These are phyloP conservation scores for Pyrus pyrifolia DNA, from an alignment of 306 rosid genomes.

Conservation along the genomic window DNA sequence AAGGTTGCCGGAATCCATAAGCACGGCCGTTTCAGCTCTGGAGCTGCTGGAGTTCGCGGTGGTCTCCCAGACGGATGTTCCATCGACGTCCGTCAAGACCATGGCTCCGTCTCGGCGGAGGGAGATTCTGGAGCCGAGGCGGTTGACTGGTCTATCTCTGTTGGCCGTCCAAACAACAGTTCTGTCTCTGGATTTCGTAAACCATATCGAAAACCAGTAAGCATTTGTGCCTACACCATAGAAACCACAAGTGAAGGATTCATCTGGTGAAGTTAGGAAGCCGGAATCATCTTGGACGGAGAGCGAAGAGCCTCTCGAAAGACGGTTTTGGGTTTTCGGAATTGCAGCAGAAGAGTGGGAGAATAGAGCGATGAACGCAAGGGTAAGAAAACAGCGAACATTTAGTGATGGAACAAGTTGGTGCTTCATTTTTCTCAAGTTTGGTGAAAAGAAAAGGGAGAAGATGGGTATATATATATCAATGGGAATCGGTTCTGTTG, in stretches of 20 bases:
- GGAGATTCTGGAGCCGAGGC: no score
- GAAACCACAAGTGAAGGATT: no score
- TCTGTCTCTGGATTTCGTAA: background rate
- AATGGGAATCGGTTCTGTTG: no score
- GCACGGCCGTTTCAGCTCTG: background rate
- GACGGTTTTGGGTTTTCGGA: no score
- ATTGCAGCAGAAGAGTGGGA: background rate
- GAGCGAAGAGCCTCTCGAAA: no score
- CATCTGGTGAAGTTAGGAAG: no score
- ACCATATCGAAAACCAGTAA: no score
- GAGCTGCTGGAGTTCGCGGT: background rate
- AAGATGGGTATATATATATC: no score
- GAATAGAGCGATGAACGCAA: background rate
- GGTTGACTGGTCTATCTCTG: background rate
- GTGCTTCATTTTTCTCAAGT: background rate
- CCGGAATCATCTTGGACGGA: fast-evolving
- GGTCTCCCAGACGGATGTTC: constrained; percentile 3
- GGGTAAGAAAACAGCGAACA: background rate
- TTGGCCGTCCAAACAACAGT: constrained; percentile 22
- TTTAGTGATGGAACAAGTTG: background rate
- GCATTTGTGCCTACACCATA: no score
- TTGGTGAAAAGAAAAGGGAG: background rate
- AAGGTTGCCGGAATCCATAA: constrained; percentile 1
- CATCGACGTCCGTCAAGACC: constrained; percentile 18
- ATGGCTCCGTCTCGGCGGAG: background rate